Base-by-base conservation (phyloP, 192 early-diverging fungal genomes). In the Backusella liffmaniae region DNA sequence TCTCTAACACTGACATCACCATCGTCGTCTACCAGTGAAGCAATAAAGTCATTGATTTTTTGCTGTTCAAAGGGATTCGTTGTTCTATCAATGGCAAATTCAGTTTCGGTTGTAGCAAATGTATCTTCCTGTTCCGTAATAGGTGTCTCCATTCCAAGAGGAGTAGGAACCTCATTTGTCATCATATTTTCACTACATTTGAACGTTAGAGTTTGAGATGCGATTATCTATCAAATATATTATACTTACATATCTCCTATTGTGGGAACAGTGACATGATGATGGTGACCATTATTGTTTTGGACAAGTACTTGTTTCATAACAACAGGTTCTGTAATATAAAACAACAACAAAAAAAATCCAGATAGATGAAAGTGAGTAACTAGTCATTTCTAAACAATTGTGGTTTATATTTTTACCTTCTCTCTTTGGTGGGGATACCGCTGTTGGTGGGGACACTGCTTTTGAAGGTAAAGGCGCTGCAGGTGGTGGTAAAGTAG, bases 1-100 rank as follows among this genome's bases (percentile, higher is more conserved):
- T 81, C 80, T 66, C 80, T 68, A 15, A 77, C 80, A 39, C 76
- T 77, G 42, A 73, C 66, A 21, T 81, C 80, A 30, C 69, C 73
- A 44, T 78, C 77, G 0, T 74, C 73, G 1, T 35, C 66, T 36
- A 0, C 30, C 5, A 53, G 16, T 12, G 35, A 56, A 62, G 32
- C 53, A 18, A 59, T 26, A 59, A 73, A 73, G 1, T 59, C 46
- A 12, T 59, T 16, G 10, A 62, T 67, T 18, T 75, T 66, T 18
- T 23, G 66, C 0, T 51, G 66, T 6, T 41, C 29, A n/a, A 30
- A 67, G 10, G 66, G 51, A 18, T 29, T 69, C 2, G 62, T 56
- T 35, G 42, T 66, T 26, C 23, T 39, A 34, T 78, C 72, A 15
- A 78, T 78, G 29, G 77, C 77, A 73, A 73, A 78, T 16, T 26